Conservation (phyloP, 2,329 filamentous ascomycete genomes). For the Phialophora chinensis region DNA sequence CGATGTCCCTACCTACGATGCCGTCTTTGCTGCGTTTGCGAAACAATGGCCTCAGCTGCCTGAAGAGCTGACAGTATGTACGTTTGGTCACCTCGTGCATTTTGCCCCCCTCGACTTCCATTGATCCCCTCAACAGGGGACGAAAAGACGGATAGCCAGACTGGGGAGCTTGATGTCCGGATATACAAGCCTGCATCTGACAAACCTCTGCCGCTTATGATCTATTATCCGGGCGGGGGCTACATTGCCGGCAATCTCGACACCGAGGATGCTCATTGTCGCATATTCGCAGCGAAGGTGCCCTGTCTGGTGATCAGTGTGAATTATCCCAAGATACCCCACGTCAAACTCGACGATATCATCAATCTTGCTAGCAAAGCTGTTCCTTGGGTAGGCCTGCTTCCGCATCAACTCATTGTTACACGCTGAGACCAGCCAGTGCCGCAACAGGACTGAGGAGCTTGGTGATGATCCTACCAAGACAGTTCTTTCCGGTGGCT, state of each 20-base stretch:
- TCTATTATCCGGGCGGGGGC: conserved; percentile 48
- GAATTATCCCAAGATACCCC: conserved; percentile 41
- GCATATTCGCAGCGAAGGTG: conserved; percentile 41
- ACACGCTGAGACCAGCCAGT: conserved; percentile 15
- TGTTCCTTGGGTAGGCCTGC: conserved; percentile 30
- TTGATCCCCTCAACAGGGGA: conserved; percentile 22
- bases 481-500: conserved; percentile 33
- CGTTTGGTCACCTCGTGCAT: conserved; percentile 9
- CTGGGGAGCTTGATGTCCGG: conserved; percentile 31
- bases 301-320: conserved; percentile 46
- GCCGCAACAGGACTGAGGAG: conserved; percentile 25
- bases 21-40: conserved; percentile 28
- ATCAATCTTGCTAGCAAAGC: conserved; percentile 26
- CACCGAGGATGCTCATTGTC: conserved; percentile 46
- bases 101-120: neutral
- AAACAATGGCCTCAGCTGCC: conserved; percentile 33
- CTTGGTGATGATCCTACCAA: conserved; percentile 32
- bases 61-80: conserved; percentile 34
- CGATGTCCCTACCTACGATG: conserved; percentile 34
- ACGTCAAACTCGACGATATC: conserved; percentile 34
- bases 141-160: conserved; percentile 28
- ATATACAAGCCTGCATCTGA: conserved; percentile 35
- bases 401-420: neutral
- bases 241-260: conserved; percentile 46
- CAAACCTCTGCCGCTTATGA: conserved; percentile 42